Percentiles rank a stretch among this genome's conserved stretches.
Conservation (phyloP, 2,329 filamentous ascomycete species). For the Plenodomus lindquistii region DNA sequence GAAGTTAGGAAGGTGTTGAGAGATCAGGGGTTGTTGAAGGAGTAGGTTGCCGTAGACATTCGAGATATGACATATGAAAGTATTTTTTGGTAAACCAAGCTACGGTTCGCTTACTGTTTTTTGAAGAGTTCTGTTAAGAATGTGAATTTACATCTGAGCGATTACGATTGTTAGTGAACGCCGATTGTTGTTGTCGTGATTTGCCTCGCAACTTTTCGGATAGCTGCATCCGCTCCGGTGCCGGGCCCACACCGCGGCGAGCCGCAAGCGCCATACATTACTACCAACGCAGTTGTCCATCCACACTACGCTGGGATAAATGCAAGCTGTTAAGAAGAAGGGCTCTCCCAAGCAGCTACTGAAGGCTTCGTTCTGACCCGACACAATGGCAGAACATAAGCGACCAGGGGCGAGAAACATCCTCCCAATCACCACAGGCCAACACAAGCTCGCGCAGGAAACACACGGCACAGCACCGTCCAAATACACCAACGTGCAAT, state of each 20-base stretch:
- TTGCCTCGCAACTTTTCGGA: neutral
- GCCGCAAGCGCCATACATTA: neutral
- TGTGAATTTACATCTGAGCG: too few species aligned
- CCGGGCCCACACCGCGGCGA: neutral
- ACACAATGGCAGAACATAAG: conserved; percentile 6
- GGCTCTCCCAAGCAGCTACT: conserved; percentile 4
- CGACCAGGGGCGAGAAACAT: conserved; percentile 20
- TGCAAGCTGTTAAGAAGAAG: neutral
- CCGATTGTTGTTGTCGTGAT: too few species aligned
- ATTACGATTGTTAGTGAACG: too few species aligned
- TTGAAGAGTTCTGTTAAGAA: too few species aligned
- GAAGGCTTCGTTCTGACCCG: conserved; percentile 12
- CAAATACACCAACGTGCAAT: conserved; percentile 11
- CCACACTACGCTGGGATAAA: neutral
- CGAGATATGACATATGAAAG: too few species aligned
- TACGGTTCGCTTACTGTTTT: too few species aligned
- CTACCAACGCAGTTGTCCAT: neutral
- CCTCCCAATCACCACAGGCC: conserved; percentile 17
- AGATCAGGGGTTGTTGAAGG: too few species aligned
- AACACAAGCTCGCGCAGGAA: conserved; percentile 4
- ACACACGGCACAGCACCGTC: conserved; percentile 14
- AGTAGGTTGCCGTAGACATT: too few species aligned
- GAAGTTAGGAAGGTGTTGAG: too few species aligned
- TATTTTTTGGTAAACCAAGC: too few species aligned
- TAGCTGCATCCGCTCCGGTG: neutral